phyloP scores from a whole-genome alignment of 805 yeast genomes.

The Pichia deserticola region DNA sequence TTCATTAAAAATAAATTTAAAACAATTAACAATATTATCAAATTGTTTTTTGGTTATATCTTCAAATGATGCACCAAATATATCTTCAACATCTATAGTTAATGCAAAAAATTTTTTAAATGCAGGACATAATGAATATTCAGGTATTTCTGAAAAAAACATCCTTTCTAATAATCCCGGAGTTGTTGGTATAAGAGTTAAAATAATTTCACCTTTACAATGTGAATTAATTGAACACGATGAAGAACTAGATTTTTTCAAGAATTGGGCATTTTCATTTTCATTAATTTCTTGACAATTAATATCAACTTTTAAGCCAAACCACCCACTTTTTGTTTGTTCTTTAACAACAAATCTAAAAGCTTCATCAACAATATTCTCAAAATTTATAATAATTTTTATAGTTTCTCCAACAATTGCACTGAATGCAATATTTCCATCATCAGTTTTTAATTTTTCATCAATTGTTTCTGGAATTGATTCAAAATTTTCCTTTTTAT shows the following conservation, averaged over 20 bases:
- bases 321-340: conserved; percentile 18
- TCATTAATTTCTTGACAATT: not conserved
- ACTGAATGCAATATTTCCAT: not conserved
- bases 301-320: conserved; percentile 13
- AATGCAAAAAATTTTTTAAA: conserved; percentile 16
- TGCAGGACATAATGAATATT: conserved; percentile 7
- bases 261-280: not conserved
- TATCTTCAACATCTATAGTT: conserved; percentile 17
- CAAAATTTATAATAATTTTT: conserved; percentile 21
- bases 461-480: conserved; percentile 5
- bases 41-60: conserved; percentile 16
- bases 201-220: conserved; percentile 19
- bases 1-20: conserved; percentile 14
- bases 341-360: conserved; percentile 34
- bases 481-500: conserved; percentile 23
- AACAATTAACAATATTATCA: conserved; percentile 16
- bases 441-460: not conserved
- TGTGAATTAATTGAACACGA: conserved; percentile 23
- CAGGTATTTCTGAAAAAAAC: conserved; percentile 11
- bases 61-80: conserved; percentile 35
- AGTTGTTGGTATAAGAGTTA: conserved; percentile 8
- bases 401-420: conserved; percentile 10
- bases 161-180: conserved; percentile 14
- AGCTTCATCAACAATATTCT: conserved; percentile 30
- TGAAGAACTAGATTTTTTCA: not conserved